Base-by-base conservation (phyloP, 202 grass and related monocot species). In the Musa balbisiana region DNA sequence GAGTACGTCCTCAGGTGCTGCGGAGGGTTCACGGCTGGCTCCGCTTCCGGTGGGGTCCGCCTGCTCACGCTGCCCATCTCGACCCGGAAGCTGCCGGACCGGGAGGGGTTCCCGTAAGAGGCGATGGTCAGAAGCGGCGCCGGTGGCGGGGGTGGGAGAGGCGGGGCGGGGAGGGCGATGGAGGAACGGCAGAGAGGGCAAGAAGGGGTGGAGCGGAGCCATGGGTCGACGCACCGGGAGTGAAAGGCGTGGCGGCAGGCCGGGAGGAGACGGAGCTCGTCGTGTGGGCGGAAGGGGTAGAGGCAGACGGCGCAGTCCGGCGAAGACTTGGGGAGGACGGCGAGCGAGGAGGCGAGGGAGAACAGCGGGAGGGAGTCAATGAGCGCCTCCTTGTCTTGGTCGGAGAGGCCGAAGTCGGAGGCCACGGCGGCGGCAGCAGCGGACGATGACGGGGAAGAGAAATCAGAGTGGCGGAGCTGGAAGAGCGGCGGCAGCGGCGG, bases 101-200 rank as follows among this genome's bases (percentile, higher is more conserved):
- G 51, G 76, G 12, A 73, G 80, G 78, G 72, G 22, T 87, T 80
- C 9, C 71, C 56, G 55, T 58, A 8, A 8, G 56, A 2, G 2
- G 51, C 22, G 49, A 21, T 49, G 5, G 33, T 43, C 16, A 43
- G 33, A 43, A 43, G 33, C 33, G 33, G 0, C 14, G 12, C 24
- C 54, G 24, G 23, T 24, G 55, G 25, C 15, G 55, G 49, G 2
- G 62, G 49, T 11, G 69, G 85, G 76, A 92, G 87, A 0, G 80
- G 89, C 51, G 85, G 83, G 71, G 71, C 29, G 2, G 89, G 87
- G 51, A 88, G 82, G 49, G 87, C 79, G 81, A 92, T 85, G 75
- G 93, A 97, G 25, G 95, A 51, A 58, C 95, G 88, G 82, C 95
- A 99, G 6, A 99, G 88, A 8, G 95, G 95, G 80, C 95, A 99